Evolutionary conservation across 306 rosid species (phyloP).

Genomic region (Citrullus amarus): DNA sequence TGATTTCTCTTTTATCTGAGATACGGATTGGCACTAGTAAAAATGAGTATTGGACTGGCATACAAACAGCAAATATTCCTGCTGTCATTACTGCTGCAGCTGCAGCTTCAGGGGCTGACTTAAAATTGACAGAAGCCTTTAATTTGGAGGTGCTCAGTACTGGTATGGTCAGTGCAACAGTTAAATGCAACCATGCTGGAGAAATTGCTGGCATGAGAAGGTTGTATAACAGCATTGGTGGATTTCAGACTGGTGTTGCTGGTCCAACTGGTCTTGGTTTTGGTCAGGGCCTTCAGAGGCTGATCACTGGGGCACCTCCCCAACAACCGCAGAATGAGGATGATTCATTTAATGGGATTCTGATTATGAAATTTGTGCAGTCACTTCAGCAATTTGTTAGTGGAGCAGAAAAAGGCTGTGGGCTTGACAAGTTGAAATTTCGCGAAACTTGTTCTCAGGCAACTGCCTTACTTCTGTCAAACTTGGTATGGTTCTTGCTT

Average conservation of each 20-base stretch:
- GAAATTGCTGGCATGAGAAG: constrained; percentile 99
- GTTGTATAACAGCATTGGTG: constrained; percentile 92
- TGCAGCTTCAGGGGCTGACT: constrained; percentile 88
- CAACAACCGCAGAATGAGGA: constrained; percentile 71
- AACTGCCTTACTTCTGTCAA: constrained; percentile 81
- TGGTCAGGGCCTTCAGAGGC: constrained; percentile 78
- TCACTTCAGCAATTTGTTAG: constrained; percentile 88
- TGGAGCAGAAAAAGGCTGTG: constrained; percentile 82
- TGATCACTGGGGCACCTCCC: constrained; percentile 89
- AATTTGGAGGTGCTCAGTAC: constrained; percentile 93
- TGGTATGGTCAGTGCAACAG: constrained; percentile 78
- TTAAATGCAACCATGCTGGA: constrained; percentile 93
- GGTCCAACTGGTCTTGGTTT: constrained; percentile 62
- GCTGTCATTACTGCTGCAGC: constrained; percentile 98
- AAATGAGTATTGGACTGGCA: constrained; percentile 72
- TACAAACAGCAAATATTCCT: constrained; percentile 80
- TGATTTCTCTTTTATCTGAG: constrained; percentile 87
- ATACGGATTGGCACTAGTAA: constrained; percentile 84
- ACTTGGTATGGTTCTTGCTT: constrained; percentile 51
- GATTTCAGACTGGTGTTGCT: constrained; percentile 51
- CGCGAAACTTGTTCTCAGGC: constrained; percentile 98
- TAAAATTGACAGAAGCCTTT: constrained; percentile 79
- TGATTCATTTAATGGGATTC: constrained; percentile 72
- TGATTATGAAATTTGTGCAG: constrained; percentile 78
- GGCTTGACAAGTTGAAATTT: constrained; percentile 73